Evolutionary conservation across 129 eudicot species (phyloP), one percentile per base, ranked within the genome.

Genomic region (Cynara cardunculus): DNA sequence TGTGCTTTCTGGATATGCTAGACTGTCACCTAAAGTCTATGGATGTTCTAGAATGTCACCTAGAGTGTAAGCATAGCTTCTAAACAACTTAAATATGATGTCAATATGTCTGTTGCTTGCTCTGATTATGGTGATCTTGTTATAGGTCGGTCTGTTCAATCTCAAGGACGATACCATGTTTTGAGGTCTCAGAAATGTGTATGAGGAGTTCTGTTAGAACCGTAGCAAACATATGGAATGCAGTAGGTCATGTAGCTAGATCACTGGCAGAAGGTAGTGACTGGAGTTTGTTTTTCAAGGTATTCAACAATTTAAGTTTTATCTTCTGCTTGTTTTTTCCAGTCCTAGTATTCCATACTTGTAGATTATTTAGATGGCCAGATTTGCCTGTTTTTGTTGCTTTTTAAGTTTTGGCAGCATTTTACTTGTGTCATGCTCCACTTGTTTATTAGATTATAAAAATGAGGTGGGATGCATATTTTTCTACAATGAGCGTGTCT

Each of bases 211-310:
- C 41, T 25, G 73, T 81, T 72, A 82, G 75, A 66, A 74, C 80
- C 65, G 25, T 91, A 74, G 85, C 84, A 76, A 84, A 71, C 35
- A 34, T 85, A 72, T 91, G 90, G 96, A 90, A 85, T 66, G 85
- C 74, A 75, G 78, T 77, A 67, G 72, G 76, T 78, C 62, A 69
- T 62, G 25, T 89, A 34, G 78, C 83, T 64, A 84, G 78, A 82
- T 74, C 87, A 73, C 68, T 94, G 89, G 92, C 91, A 30, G 81
- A 84, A 78, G 97, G 97, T 78, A 89, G 82, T 62, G 88, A 94
- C 74, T 94, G 97, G 96, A 78, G 49, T 85, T 86, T 86, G 73
- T 86, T 94, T 84, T 76, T 87, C 22, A 88, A 87, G 98, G 98
- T 94, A 86, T 59, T 78, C 34, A 61, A 34, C 69, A 41, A 64